phyloP scores from a whole-genome alignment of 495 filamentous ascomycete species.

The Podospora conica region DNA sequence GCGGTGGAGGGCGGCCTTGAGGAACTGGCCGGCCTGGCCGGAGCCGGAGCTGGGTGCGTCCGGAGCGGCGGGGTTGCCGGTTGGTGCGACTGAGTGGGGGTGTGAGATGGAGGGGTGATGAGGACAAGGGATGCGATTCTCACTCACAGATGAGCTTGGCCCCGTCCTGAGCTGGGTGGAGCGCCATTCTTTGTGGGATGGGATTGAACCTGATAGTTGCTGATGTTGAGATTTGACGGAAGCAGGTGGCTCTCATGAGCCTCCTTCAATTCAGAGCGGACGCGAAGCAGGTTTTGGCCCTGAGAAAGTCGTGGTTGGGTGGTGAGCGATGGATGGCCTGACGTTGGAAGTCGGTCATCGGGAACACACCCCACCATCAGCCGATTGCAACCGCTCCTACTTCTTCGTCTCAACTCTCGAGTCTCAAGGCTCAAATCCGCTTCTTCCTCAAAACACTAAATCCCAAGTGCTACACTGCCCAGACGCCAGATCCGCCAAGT shows the following conservation, averaged over 20 bases:
- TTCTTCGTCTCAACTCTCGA: not conserved
- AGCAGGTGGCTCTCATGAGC: not conserved
- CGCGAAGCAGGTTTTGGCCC: not conserved
- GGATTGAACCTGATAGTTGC: not conserved
- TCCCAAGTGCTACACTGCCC: not conserved
- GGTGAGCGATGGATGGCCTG: not conserved
- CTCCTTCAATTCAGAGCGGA: not conserved
- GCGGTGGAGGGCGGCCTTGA: conserved; percentile 44
- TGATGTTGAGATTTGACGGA: conserved; percentile 3
- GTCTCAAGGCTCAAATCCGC: not conserved
- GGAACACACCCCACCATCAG: not conserved
- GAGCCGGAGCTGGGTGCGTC: conserved; percentile 18
- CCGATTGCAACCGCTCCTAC: not conserved
- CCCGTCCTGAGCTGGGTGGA: conserved; percentile 36
- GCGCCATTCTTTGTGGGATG: conserved; percentile 35
- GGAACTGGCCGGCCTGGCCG: conserved; percentile 58
- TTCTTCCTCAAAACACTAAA: not conserved
- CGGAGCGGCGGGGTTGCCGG: conserved; percentile 21
- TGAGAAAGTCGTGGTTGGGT: not conserved
- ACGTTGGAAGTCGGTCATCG: not conserved
- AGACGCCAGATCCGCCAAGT: not conserved
- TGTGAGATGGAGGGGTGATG: not conserved
- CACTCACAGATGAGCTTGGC: conserved; percentile 50
- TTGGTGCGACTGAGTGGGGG: conserved; percentile 37
- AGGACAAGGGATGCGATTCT: not conserved